phyloP scores from a whole-genome alignment of 306 rosid species.

The Corylus heterophylla region DNA sequence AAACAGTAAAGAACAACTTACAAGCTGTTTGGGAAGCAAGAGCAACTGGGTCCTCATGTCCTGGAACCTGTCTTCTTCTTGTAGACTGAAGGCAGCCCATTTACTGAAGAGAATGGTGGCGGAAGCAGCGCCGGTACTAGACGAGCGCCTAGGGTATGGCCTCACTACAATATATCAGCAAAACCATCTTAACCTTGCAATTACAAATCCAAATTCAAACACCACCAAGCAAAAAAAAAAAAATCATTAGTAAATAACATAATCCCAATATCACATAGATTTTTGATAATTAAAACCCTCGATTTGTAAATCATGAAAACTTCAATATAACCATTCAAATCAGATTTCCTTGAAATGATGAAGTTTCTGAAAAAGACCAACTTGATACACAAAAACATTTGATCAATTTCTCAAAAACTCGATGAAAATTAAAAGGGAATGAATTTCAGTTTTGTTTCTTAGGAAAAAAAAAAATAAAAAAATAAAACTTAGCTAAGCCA shows the following conservation, averaged over 20 bases:
- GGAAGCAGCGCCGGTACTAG: constrained; percentile 18
- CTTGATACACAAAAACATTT: not conserved
- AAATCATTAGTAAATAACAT: constrained; percentile 30
- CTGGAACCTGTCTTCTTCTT: constrained; percentile 39
- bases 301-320: not conserved
- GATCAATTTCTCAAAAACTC: not conserved
- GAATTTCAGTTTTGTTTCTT: not conserved
- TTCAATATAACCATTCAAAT: not conserved
- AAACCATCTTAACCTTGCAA: constrained; percentile 51
- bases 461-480: not conserved
- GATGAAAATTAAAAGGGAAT: not conserved
- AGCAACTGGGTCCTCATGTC: constrained; percentile 56
- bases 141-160: constrained; percentile 27
- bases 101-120: constrained; percentile 30
- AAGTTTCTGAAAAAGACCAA: not conserved
- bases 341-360: not conserved
- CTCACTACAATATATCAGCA: constrained; percentile 52
- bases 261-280: constrained; percentile 13
- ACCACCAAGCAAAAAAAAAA: constrained; percentile 11
- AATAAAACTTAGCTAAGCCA: not conserved
- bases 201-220: constrained; percentile 32
- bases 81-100: constrained; percentile 85
- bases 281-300: not conserved
- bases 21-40: constrained; percentile 88
- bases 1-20: constrained; percentile 39